Evolutionary conservation across 176 grass and related monocot species (phyloP).

Genomic region (Cocos nucifera): DNA sequence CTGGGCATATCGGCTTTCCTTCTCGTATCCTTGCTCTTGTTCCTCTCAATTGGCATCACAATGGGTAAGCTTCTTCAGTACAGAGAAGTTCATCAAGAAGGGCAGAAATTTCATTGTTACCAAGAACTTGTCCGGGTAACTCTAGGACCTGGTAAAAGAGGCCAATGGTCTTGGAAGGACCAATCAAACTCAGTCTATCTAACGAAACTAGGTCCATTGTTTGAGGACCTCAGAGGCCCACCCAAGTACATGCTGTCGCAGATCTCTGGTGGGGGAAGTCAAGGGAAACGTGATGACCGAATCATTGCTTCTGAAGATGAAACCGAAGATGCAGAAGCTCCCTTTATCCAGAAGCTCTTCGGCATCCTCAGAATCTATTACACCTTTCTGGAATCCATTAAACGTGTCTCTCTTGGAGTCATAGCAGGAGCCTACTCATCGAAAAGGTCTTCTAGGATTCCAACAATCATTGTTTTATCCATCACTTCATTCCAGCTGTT

Average conservation of each 20-base stretch:
- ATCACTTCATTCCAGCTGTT: conserved; percentile 65
- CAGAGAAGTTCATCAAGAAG: conserved; percentile 70
- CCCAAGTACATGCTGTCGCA: conserved; percentile 72
- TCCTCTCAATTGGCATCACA: conserved; percentile 72
- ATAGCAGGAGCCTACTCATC: conserved; percentile 54
- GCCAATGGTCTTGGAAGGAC: conserved; percentile 78
- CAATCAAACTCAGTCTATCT: conserved; percentile 28
- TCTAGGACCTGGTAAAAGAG: conserved; percentile 66
- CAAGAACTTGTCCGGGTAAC: conserved; percentile 51
- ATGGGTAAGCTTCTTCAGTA: conserved; percentile 72
- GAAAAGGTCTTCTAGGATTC: conserved; percentile 27
- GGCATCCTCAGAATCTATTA: conserved; percentile 67
- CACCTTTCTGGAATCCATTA: conserved; percentile 49
- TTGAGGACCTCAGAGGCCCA: conserved; percentile 82
- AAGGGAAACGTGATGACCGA: conserved; percentile 33
- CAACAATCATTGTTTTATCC: conserved; percentile 31
- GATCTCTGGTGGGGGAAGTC: conserved; percentile 22
- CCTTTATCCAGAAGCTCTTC: conserved; percentile 52
- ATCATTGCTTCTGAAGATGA: conserved; percentile 71
- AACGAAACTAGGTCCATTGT: conserved; percentile 59
- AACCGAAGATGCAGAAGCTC: conserved; percentile 58
- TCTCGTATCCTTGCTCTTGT: conserved; percentile 53
- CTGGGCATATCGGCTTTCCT: conserved; percentile 36
- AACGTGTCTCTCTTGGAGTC: conserved; percentile 64
- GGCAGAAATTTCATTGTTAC: conserved; percentile 49